Base-by-base conservation (phyloP, 371 early-diverging fungal genomes). In the Lichtheimia ramosa region DNA sequence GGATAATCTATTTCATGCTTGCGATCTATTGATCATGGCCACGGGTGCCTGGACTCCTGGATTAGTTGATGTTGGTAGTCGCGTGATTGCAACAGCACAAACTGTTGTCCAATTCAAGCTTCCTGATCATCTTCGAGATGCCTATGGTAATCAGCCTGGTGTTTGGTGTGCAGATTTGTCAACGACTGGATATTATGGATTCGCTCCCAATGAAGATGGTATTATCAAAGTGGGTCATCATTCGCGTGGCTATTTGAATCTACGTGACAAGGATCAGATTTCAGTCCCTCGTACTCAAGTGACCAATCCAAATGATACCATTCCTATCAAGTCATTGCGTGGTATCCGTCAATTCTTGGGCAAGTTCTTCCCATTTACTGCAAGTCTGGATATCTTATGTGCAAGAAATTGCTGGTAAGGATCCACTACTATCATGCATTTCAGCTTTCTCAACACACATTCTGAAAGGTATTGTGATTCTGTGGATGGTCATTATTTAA, bases 1-100 rank as follows among this genome's bases (percentile, higher is more conserved):
- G 34, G 82, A 84, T 50, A 70, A 73, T 0, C 53, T 52, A 46
- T n/a, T 46, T 0, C 80, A 79, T 54, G 16, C 14, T 28, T 77
- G 65, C 0, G 81, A 74, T 49, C 58, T 54, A 5, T 77, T 86
- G 0, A 48, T 86, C 3, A 55, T 84, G 50, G 74, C 80, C 0
- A 75, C 83, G 14, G 86, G 86, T 8, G 68, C 79, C 13, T 86
- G 86, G 86, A 79, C 81, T n/a, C 70, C 79, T 0, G 68, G 75
- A 15, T 5, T 84, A 3, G 60, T 86, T 2, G 75, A 81, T 39
- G 53, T 80, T 46, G 56, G 59, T 18, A 55, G 61, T 14, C 53
- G 71, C 18, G 54, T 82, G 24, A 61, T 66, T 12, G 81, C 84
- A 0, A 70, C 81, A 5, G 86, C 81, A 5, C 83, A 83, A 59